Base-by-base conservation (phyloP, 495 filamentous ascomycete species). In the Xylaria castorea region DNA sequence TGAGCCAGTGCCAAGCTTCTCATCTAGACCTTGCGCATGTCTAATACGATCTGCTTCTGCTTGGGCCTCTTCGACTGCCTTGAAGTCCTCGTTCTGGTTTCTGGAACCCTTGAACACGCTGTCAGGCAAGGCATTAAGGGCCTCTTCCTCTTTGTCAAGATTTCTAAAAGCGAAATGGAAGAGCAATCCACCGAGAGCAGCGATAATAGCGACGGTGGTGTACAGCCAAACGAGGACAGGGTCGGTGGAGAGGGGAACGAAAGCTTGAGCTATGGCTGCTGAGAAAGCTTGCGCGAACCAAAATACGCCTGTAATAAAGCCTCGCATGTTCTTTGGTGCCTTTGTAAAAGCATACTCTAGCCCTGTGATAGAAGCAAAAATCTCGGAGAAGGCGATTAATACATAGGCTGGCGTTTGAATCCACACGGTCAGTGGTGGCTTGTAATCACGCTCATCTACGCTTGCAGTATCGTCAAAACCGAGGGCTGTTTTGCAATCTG, bases 301-400 rank as follows among this genome's bases (percentile, higher is more conserved):
- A 38, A 87, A 87, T 51, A 93, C 81, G 6, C 90, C 87, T 75
- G 89, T 89, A 30, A 94, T 90, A 44, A 93, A 85, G 14, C 90
- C 91, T 12, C 91, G 87, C 91, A 95, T 93, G 80, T 91, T 93
- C 72, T 84, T 86, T 8, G 93, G 93, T 1, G 93, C 92, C 81
- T 95, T 93, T 75, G 89, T 92, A 79, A 90, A 94, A 6, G 92
- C 93, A 71, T 94, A 94, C 71, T 90, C 88, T 65, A 86, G 81
- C 14, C 83, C 83, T 1, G 85, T 84, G 72, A 86, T 83, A 62
- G 86, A 89, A 0, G 91, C 90, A 72, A 93, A 86, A 72, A 93
- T 92, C 80, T 93, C 92, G n/a, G 89, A 89, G n/a, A 93, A 82
- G 71, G 86, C 92, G 67, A 92, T 89, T 16, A 93, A 81, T 32